phyloP scores from a whole-genome alignment of 2,329 filamentous ascomycete species.

The Emergomyces pasteurianus region DNA sequence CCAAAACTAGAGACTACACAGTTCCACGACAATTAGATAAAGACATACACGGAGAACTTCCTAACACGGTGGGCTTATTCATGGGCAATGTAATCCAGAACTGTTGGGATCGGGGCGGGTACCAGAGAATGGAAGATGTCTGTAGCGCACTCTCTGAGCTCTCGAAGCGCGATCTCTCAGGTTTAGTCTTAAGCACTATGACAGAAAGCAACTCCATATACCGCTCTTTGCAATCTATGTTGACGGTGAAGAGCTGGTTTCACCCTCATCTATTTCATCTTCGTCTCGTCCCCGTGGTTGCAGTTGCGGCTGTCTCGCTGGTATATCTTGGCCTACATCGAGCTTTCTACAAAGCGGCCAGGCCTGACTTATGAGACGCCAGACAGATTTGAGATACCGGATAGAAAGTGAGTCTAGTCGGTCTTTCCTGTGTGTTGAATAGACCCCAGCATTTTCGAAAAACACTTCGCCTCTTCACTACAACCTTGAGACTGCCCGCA shows the following conservation, averaged over 20 bases:
- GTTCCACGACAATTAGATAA: background rate
- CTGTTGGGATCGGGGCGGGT: background rate
- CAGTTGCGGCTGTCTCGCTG: background rate
- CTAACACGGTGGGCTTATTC: background rate
- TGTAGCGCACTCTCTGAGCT: background rate
- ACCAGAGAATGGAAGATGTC: background rate
- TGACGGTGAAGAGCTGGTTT: background rate
- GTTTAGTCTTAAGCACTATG: background rate
- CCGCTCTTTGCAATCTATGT: background rate
- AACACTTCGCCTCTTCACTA: no score
- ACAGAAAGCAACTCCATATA: background rate
- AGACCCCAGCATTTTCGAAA: no score
- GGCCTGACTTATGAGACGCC: background rate
- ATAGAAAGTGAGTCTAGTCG: no score
- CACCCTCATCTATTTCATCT: background rate
- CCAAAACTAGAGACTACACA: background rate
- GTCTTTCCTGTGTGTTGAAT: no score
- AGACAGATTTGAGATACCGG: no score
- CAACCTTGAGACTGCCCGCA: no score
- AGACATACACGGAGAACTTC: background rate
- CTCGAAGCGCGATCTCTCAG: background rate
- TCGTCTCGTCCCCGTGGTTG: background rate
- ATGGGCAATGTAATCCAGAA: slow-evolving; percentile 1
- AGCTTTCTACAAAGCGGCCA: background rate
- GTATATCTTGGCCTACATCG: background rate